Base-by-base conservation (phyloP, 257 asterid species). In the Craterostigma plantagineum region DNA sequence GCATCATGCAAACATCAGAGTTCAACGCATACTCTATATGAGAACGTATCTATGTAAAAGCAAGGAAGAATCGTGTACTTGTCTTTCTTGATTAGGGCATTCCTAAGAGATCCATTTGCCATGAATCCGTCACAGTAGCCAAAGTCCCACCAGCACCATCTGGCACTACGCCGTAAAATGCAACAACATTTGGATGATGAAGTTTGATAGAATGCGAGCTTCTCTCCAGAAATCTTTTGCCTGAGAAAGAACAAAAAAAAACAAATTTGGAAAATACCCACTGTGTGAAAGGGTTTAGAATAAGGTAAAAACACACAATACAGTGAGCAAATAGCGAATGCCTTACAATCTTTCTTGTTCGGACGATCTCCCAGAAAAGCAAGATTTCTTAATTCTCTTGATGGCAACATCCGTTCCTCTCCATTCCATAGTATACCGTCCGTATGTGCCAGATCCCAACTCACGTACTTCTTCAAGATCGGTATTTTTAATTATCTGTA, bases 381-480 rank as follows among this genome's bases (percentile, higher is more conserved):
- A 79, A 49, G 71, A 16, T 54, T 64, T 71, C 52, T 77, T 76
- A 16, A 76, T 50, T 73, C 76, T 65, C 67, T 80, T 76, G 49
- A 80, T 80, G 58, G 91, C 85, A 43, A 80, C 93, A 60, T 80
- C 91, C 18, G 91, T 53, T 27, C 93, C 93, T 53, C 85, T 64
- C 91, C 93, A 80, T 66, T 74, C 91, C 93, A 57, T 70, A 69
- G 54, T 67, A 76, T 43, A 79, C 93, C 23, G 91, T 76, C 93
- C 93, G 70, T 65, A 80, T 46, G 82, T 80, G 16, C 93, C 93
- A 46, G 91, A 62, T 51, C 93, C 93, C 48, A 80, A 47, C 70
- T 80, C 91, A 14, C 68, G 60, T 52, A 80, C 35, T 66, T 80
- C 93, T 64, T 80, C 91, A 35, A 80, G 91, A 69, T 80, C 82